Evolutionary conservation across 1,139 yeast species (phyloP).

Genomic region (Geotrichum australiense): DNA sequence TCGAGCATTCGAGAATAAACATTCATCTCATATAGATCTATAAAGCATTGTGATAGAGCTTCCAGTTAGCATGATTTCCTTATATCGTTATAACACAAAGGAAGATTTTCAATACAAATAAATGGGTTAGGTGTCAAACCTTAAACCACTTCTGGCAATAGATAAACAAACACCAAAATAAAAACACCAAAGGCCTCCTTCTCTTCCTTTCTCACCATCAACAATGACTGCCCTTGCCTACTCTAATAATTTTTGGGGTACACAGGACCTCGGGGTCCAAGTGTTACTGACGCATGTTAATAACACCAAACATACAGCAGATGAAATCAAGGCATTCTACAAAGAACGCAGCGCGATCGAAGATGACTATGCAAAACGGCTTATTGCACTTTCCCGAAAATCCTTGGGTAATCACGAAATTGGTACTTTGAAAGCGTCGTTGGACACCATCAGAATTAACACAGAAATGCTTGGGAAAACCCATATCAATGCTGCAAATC

Average conservation of each 20-base stretch:
- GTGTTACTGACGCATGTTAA: conserved; percentile 44
- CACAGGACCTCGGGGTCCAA: conserved; percentile 45
- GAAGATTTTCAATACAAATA: too few relatives aligned
- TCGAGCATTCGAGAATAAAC: too few relatives aligned
- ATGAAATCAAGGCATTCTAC: conserved; percentile 39
- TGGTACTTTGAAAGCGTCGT: conserved; percentile 50
- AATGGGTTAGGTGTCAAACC: too few relatives aligned
- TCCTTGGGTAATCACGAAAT: conserved; percentile 54
- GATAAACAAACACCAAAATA: neutral
- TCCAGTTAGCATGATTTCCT: too few relatives aligned
- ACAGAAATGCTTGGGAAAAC: conserved; percentile 45
- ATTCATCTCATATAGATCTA: too few relatives aligned
- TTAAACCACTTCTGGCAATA: neutral
- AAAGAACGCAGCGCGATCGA: conserved; percentile 52
- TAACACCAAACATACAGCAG: conserved; percentile 44
- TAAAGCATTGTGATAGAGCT: too few relatives aligned
- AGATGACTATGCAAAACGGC: conserved; percentile 55
- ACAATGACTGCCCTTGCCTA: conserved; percentile 30
- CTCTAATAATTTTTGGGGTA: conserved; percentile 49
- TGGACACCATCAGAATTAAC: conserved; percentile 53
- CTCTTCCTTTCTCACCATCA: neutral
- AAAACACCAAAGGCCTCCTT: neutral
- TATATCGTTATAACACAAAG: too few relatives aligned
- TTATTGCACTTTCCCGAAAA: conserved; percentile 41
- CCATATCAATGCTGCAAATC: conserved; percentile 43